Evolutionary conservation across 768 basidiomycete genomes (phyloP).

Genomic region (Lactarius indigo): DNA sequence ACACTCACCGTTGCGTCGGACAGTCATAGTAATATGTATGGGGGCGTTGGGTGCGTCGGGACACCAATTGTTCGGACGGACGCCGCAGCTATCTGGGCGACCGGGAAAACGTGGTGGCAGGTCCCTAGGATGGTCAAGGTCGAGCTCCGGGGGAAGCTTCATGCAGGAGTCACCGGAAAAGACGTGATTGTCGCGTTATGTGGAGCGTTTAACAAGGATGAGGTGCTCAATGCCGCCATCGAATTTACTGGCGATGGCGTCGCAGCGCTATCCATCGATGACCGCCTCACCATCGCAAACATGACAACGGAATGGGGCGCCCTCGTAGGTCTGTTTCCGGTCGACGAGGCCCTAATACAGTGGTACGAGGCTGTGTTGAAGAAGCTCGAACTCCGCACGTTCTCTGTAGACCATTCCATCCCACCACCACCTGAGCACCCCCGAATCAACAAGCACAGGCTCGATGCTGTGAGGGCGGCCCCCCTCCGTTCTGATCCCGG

Average conservation of each 20-base stretch:
- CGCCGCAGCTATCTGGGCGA: conserved; percentile 95
- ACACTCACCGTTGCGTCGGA: conserved; percentile 95
- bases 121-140: conserved; percentile 96
- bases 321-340: conserved; percentile 91
- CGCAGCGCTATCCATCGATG: conserved; percentile 73
- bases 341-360: conserved; percentile 71
- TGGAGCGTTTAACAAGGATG: conserved; percentile 92
- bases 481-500: conserved; percentile 66
- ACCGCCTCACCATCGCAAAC: conserved; percentile 94
- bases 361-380: conserved; percentile 82
- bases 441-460: conserved; percentile 71
- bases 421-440: conserved; percentile 79
- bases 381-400: conserved; percentile 74
- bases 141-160: conserved; percentile 76
- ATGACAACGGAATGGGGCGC: conserved; percentile 99
- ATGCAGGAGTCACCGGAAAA: conserved; percentile 93
- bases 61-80: conserved; percentile 97
- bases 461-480: conserved; percentile 58
- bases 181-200: conserved; percentile 97
- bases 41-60: conserved; percentile 94
- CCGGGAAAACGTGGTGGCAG: conserved; percentile 99
- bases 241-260: conserved; percentile 95
- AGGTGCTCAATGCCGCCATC: conserved; percentile 94
- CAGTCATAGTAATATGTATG: conserved; percentile 99
- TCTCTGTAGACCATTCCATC: conserved; percentile 52